A percentile compares a stretch with the other conserved stretches of the same genome.
Conservation (phyloP, 164 flowering plant genomes). For the Houttuynia cordata region DNA sequence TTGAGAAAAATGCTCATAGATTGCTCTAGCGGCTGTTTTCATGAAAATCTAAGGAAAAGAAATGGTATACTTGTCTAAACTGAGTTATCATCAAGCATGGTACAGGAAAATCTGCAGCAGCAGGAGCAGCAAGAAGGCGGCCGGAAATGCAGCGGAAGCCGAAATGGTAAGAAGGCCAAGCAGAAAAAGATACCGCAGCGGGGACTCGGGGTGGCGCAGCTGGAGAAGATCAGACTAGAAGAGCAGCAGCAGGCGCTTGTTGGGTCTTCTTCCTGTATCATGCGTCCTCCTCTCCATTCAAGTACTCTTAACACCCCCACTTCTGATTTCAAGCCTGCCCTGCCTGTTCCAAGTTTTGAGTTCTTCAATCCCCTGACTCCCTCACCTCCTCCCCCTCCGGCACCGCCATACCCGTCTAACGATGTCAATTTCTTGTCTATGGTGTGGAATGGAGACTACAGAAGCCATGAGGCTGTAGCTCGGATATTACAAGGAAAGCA, state of each 20-base stretch:
- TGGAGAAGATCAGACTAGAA: slow-evolving; percentile 59
- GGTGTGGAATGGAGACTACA: not conserved
- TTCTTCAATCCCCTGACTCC: not conserved
- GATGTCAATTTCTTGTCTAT: not conserved
- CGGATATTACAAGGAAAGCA: too few species aligned
- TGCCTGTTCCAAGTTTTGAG: not conserved
- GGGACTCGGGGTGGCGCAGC: slow-evolving; percentile 83
- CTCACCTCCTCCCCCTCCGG: too few species aligned
- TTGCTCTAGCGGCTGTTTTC: too few species aligned
- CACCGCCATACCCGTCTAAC: not conserved
- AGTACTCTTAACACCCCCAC: too few species aligned
- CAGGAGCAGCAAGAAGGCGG: not conserved
- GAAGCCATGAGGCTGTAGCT: not conserved
- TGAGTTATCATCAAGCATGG: too few species aligned
- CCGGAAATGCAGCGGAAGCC: not conserved
- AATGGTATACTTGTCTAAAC: too few species aligned
- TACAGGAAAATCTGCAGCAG: too few species aligned
- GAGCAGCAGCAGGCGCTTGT: slow-evolving; percentile 22
- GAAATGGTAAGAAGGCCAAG: slow-evolving; percentile 27
- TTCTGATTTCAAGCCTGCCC: not conserved
- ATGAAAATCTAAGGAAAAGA: too few species aligned
- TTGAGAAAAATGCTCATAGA: too few species aligned
- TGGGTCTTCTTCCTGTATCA: not conserved
- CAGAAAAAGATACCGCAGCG: slow-evolving; percentile 64
- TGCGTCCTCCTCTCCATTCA: not conserved